A percentile compares a stretch with the other conserved stretches of the same genome.
These are phyloP conservation scores for Apiotrichum veenhuisii DNA, from an alignment of 1,284 basidiomycete genomes.

Conservation along the genomic window DNA sequence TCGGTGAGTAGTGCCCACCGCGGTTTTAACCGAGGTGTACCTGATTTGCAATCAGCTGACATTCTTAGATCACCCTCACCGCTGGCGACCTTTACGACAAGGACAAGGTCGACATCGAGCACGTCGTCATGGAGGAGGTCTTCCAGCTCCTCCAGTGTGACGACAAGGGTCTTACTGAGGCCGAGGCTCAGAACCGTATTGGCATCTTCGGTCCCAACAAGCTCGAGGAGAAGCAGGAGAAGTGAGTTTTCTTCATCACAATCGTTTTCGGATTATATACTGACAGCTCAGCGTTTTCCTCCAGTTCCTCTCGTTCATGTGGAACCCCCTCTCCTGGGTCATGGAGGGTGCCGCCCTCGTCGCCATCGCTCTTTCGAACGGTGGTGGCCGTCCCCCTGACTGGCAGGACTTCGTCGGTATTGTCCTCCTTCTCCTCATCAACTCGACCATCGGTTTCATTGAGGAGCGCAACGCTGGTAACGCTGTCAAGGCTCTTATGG, in stretches of 20 bases:
- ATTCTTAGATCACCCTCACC: constrained; percentile 43
- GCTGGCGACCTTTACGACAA: constrained; percentile 79
- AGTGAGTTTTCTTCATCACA: constrained; percentile 44
- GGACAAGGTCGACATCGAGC: constrained; percentile 98
- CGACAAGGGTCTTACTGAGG: constrained; percentile 70
- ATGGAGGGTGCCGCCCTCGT: constrained; percentile 98
- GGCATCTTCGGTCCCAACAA: constrained; percentile 95
- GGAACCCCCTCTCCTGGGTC: constrained; percentile 98
- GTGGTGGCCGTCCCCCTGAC: constrained; percentile 75
- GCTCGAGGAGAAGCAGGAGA: constrained; percentile 85
- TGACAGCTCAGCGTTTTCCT: constrained; percentile 36
- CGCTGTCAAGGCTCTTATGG: constrained; percentile 98
- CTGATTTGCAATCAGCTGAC: constrained; percentile 4
- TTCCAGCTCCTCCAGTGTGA: constrained; percentile 86
- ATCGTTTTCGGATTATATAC: not conserved
- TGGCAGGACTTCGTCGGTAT: constrained; percentile 99
- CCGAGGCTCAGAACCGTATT: constrained; percentile 79
- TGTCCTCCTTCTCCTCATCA: constrained; percentile 83
- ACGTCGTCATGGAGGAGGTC: constrained; percentile 93
- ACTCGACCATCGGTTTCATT: constrained; percentile 97
- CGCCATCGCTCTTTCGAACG: constrained; percentile 94
- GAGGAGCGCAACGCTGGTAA: constrained; percentile 96
- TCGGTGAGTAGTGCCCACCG: constrained; percentile 53
- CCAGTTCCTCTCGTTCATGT: constrained; percentile 95
- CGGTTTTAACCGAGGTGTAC: not conserved